Percentiles rank a stretch among this genome's conserved stretches.
Evolutionary conservation across 345 rosid species (phyloP).

Genomic region (Arabidopsis suecica): DNA sequence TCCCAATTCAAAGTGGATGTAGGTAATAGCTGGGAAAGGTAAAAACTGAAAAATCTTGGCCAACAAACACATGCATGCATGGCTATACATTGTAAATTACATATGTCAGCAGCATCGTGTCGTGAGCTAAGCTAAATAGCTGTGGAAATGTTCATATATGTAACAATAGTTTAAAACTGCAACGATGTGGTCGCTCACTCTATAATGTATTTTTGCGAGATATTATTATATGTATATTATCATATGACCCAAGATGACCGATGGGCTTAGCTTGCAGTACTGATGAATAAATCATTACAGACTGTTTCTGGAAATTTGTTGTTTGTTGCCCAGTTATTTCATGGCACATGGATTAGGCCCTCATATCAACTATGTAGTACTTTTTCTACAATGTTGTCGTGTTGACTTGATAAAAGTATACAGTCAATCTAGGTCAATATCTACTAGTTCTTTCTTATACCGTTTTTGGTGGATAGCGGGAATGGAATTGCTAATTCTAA

Average conservation of each 20-base stretch:
- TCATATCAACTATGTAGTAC: neutral
- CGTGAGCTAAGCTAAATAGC: neutral
- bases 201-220: neutral
- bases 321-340: conserved; percentile 22
- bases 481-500: neutral
- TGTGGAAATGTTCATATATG: neutral
- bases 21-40: conserved; percentile 22
- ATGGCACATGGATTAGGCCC: neutral
- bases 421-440: too few species aligned
- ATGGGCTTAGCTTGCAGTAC: conserved; percentile 17
- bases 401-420: conserved; percentile 22
- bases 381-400: conserved; percentile 9
- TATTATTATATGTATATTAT: neutral
- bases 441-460: too few species aligned
- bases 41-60: conserved; percentile 5
- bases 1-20: neutral
- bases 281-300: conserved; percentile 27
- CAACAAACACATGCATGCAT: conserved; percentile 25
- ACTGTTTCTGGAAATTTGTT: conserved; percentile 14
- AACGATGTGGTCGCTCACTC: neutral
- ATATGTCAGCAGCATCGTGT: neutral
- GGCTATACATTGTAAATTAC: neutral
- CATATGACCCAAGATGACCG: conserved; percentile 22
- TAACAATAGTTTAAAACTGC: neutral
- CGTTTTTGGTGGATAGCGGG: neutral